These are phyloP conservation scores for Thalassiosira mediterranea DNA, from an alignment of 352 stramenopile genomes.

Conservation along the genomic window DNA sequence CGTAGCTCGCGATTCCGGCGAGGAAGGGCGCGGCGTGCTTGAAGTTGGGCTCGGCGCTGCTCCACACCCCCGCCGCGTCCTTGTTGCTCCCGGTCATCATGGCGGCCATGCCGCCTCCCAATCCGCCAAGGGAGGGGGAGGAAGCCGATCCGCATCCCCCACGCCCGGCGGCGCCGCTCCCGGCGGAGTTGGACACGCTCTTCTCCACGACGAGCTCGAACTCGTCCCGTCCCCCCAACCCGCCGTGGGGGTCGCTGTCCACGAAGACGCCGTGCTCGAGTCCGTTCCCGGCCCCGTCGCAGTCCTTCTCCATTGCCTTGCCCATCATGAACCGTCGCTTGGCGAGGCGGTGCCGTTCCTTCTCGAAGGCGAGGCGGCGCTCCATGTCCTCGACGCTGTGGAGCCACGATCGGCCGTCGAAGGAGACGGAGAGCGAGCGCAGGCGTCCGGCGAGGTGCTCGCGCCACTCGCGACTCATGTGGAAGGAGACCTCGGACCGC, in stretches of 20 bases:
- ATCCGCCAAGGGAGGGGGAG: neutral
- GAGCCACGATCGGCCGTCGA: conserved; percentile 63
- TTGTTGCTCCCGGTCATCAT: neutral
- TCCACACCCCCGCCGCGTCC: neutral
- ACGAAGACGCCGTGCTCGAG: conserved; percentile 66
- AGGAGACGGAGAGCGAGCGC: neutral
- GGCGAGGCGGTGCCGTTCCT: conserved; percentile 61
- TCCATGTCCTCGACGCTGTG: conserved; percentile 76
- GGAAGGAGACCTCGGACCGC: conserved; percentile 66
- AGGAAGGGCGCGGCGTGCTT: conserved; percentile 70
- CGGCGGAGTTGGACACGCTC: conserved; percentile 5
- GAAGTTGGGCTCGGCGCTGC: conserved; percentile 55
- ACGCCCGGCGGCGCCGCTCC: neutral
- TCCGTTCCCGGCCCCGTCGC: conserved; percentile 49
- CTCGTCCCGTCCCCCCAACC: neutral
- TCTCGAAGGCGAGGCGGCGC: conserved; percentile 47
- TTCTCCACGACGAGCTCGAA: conserved; percentile 12
- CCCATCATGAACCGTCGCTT: conserved; percentile 76
- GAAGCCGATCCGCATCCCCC: neutral
- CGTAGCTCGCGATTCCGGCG: conserved; percentile 52
- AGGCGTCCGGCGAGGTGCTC: conserved; percentile 60
- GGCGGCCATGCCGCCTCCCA: neutral
- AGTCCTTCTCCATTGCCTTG: conserved; percentile 59
- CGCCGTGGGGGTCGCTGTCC: neutral
- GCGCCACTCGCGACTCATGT: conserved; percentile 74